A percentile compares a stretch with the other conserved stretches of the same genome.
phyloP scores from a whole-genome alignment of 192 early-diverging fungal genomes.

The Coemansia sp. region DNA sequence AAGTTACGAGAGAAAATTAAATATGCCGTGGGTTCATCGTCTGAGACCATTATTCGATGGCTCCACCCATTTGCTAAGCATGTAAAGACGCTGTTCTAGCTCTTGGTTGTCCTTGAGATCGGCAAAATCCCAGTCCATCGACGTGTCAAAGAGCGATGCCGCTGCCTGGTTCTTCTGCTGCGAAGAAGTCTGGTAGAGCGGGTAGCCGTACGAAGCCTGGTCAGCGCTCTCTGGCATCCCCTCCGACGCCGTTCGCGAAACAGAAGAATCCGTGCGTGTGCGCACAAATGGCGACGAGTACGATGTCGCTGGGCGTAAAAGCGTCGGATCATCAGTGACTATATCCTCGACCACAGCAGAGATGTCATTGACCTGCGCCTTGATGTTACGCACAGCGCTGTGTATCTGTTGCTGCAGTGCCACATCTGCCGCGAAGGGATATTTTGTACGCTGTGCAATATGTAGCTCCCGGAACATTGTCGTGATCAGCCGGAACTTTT shows the following conservation, averaged over 20 bases:
- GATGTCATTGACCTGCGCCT: constrained; percentile 54
- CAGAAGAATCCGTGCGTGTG: constrained; percentile 40
- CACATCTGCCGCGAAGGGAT: constrained; percentile 52
- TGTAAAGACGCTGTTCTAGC: constrained; percentile 53
- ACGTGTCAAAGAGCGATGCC: constrained; percentile 30
- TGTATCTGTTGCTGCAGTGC: constrained; percentile 57
- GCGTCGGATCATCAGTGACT: constrained; percentile 24
- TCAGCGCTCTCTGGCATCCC: not conserved
- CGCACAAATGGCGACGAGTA: constrained; percentile 31
- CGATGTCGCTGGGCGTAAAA: constrained; percentile 25
- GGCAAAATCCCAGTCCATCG: constrained; percentile 52
- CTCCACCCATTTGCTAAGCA: constrained; percentile 58
- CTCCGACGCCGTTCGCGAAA: constrained; percentile 28
- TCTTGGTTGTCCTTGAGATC: constrained; percentile 57
- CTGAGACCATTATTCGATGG: constrained; percentile 9
- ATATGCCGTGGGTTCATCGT: not conserved
- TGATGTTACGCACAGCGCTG: constrained; percentile 54
- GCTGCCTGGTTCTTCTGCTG: constrained; percentile 33
- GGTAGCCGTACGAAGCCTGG: constrained; percentile 44
- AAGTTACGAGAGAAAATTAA: not conserved
- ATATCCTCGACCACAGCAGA: constrained; percentile 46
- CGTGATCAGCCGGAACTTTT: constrained; percentile 57
- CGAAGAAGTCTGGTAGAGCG: constrained; percentile 52
- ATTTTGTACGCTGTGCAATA: constrained; percentile 55
- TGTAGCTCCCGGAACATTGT: constrained; percentile 58